Conservation (phyloP, 2,329 filamentous ascomycete genomes). For the Colletotrichum sansevieriae region DNA sequence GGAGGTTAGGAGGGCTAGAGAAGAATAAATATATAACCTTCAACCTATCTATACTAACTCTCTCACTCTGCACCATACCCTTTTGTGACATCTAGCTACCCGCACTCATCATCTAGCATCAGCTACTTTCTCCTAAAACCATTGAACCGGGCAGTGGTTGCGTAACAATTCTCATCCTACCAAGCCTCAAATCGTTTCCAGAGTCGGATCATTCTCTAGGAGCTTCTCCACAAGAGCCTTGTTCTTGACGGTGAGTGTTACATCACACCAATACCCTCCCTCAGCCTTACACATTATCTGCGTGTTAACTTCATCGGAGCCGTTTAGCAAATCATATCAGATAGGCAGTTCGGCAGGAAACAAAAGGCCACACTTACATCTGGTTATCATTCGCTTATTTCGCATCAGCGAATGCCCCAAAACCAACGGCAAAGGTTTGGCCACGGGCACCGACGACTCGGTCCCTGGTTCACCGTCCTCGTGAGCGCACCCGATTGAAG, state of each 20-base stretch:
- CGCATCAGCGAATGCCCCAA: conserved; percentile 39
- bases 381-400: conserved; percentile 15
- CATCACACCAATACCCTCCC: conserved; percentile 44
- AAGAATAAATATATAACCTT: no score
- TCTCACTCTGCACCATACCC: no score
- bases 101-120: no score
- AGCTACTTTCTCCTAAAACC: no score
- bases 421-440: conserved; percentile 28
- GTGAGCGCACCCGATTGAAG: neutral
- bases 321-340: neutral
- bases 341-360: neutral
- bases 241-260: conserved; percentile 27
- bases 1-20: no score
- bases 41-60: no score
- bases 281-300: conserved; percentile 43
- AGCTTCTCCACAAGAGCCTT: conserved; percentile 39
- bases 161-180: no score
- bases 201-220: conserved; percentile 37
- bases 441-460: neutral
- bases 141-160: no score
- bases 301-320: neutral
- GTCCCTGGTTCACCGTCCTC: neutral
- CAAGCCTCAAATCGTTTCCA: conserved; percentile 36
- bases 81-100: no score
- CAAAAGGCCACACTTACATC: conserved; percentile 30